Percentiles rank a stretch among this genome's conserved stretches.
phyloP scores from a whole-genome alignment of 1,284 basidiomycete species.

The Sporisorium scitamineum region DNA sequence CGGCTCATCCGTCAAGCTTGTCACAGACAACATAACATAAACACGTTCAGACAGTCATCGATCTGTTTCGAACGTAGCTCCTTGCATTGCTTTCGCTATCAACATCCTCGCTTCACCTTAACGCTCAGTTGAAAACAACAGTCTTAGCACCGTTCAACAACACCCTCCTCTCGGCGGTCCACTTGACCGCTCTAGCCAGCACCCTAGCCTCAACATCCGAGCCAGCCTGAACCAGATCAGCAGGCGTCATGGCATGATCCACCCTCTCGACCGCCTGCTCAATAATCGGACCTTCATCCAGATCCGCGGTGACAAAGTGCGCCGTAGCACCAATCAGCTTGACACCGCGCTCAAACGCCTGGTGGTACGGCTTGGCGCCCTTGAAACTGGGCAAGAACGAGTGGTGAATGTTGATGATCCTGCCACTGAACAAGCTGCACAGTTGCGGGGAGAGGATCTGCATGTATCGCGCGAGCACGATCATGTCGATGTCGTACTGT shows the following conservation, averaged over 20 bases:
- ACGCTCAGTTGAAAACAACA: slow-evolving; percentile 60
- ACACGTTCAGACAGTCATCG: no score
- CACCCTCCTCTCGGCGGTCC: slow-evolving; percentile 64
- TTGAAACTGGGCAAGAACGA: slow-evolving; percentile 67
- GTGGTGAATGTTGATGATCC: slow-evolving; percentile 69
- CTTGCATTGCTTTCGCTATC: neutral
- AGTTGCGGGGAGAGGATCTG: slow-evolving; percentile 62
- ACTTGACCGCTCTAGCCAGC: slow-evolving; percentile 63
- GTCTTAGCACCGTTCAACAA: slow-evolving; percentile 66
- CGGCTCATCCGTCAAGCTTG: neutral
- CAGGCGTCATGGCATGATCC: slow-evolving; percentile 58
- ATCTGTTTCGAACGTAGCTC: neutral
- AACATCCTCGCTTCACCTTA: neutral
- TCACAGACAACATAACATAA: no score
- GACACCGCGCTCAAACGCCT: slow-evolving; percentile 65
- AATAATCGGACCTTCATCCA: slow-evolving; percentile 68
- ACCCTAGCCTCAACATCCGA: slow-evolving; percentile 64
- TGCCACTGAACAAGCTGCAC: slow-evolving; percentile 53
- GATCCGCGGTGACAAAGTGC: slow-evolving; percentile 64
- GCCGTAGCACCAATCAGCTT: slow-evolving; percentile 68
- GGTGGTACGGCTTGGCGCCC: slow-evolving; percentile 67
- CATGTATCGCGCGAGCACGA: slow-evolving; percentile 68
- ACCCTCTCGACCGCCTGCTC: slow-evolving; percentile 66
- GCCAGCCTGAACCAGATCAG: slow-evolving; percentile 58
- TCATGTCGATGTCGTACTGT: slow-evolving; percentile 65